Evolutionary conservation across 805 yeast genomes (phyloP).

Genomic region (Nakazawaea populi): DNA sequence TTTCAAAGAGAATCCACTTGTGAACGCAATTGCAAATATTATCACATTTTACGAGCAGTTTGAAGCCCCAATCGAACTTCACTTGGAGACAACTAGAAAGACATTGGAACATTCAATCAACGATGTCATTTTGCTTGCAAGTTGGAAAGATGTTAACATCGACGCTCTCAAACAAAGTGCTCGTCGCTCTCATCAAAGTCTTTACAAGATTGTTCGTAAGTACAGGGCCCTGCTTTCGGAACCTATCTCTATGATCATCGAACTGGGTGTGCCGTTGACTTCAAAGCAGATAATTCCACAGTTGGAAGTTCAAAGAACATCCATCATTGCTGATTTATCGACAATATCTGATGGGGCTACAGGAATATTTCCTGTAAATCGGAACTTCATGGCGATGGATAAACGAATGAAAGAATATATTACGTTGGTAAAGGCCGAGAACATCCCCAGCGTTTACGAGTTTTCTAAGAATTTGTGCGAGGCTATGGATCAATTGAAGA

Average conservation of each 20-base stretch:
- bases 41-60: slow-evolving; percentile 67
- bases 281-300: neutral
- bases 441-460: slow-evolving; percentile 43
- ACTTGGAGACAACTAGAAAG: slow-evolving; percentile 40
- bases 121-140: slow-evolving; percentile 83
- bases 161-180: slow-evolving; percentile 95
- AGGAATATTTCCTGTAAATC: slow-evolving; percentile 40
- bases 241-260: slow-evolving; percentile 50
- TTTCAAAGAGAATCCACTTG: slow-evolving; percentile 18
- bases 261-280: slow-evolving; percentile 39
- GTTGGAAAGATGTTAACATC: slow-evolving; percentile 95
- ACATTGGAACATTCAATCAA: slow-evolving; percentile 69
- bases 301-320: neutral
- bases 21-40: slow-evolving; percentile 49
- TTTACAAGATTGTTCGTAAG: slow-evolving; percentile 79
- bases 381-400: slow-evolving; percentile 43
- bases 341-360: slow-evolving; percentile 20
- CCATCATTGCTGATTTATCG: neutral
- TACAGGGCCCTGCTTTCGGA: slow-evolving; percentile 59
- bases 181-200: slow-evolving; percentile 74
- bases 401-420: slow-evolving; percentile 50
- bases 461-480: slow-evolving; percentile 48
- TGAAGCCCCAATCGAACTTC: slow-evolving; percentile 36
- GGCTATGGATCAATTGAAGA: slow-evolving; percentile 56
- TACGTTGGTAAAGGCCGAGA: slow-evolving; percentile 17